Base-by-base conservation (phyloP, 768 basidiomycete species). In the Heimioporus sp. region DNA sequence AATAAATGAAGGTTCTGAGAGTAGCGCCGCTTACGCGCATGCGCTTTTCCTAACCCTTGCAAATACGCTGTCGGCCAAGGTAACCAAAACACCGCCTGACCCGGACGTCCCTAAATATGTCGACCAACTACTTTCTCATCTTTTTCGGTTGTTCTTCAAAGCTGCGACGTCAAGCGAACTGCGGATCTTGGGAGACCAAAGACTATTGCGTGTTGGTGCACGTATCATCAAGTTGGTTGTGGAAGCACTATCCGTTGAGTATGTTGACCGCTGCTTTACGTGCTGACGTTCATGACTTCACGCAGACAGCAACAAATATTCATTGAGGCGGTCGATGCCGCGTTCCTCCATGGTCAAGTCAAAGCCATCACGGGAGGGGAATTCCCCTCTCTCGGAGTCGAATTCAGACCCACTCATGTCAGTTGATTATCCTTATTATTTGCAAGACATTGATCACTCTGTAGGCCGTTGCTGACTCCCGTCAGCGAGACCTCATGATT, bases 1-100 rank as follows among this genome's bases (percentile, higher is more conserved):
- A 19, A 43, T n/a, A 11, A 66, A 54, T 5, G 64, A 64, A 6
- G 81, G 83, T 34, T 35, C 59, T 2, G 88, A 94, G 65, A 78
- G 83, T 12, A 72, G 68, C n/a, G 83, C 90, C 0, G 89, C 92
- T 11, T 98, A 96, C 64, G 85, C 83, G 1, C 91, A 93, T 69
- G 83, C 93, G 30, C 76, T 98, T 31, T 77, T 98, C 44, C 74
- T 79, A 44, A 82, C 87, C 0, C 70, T 98, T 8, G 75, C 77
- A 2, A 78, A 82, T 38, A 83, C 86, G 0, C 67, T 98, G 15
- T 60, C 69, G 10, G 59, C 55, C 16, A 89, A 89, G 66, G 71
- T 77, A 8, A 68, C 73, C 32, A 64, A 64, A 48, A 21, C 42
- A 44, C 69, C 62, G 21, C 76, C 75, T 32, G 83, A 96, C 65